phyloP scores from a whole-genome alignment of 345 rosid genomes.

The Laguncularia racemosa region DNA sequence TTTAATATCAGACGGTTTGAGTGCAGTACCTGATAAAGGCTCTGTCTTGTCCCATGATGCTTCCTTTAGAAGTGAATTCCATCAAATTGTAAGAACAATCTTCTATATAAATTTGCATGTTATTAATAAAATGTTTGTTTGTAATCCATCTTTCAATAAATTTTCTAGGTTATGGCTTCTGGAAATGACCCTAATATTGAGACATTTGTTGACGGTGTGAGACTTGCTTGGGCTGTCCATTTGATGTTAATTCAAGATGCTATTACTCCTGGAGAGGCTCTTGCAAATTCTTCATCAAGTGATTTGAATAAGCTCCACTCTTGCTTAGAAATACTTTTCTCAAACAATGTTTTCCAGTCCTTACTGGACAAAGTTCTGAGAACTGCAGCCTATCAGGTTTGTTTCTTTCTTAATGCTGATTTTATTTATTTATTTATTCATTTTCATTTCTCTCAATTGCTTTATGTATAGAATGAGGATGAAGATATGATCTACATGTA shows the following conservation, averaged over 20 bases:
- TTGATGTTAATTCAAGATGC: constrained; percentile 72
- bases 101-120: neutral
- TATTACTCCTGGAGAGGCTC: constrained; percentile 43
- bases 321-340: constrained; percentile 70
- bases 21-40: constrained; percentile 70
- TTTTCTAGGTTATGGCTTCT: constrained; percentile 60
- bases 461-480: constrained; percentile 62
- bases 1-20: constrained; percentile 84
- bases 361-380: constrained; percentile 71
- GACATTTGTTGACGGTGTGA: constrained; percentile 68
- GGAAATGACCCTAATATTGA: constrained; percentile 52
- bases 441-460: constrained; percentile 7
- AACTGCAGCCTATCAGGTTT: constrained; percentile 86
- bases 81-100: constrained; percentile 66
- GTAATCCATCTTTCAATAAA: constrained; percentile 18
- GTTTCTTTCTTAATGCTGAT: constrained; percentile 2
- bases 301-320: constrained; percentile 57
- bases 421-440: neutral
- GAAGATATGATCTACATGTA: constrained; percentile 91
- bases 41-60: constrained; percentile 72
- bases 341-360: constrained; percentile 74
- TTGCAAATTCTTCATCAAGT: constrained; percentile 43
- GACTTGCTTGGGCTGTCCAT: constrained; percentile 92
- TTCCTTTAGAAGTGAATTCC: constrained; percentile 75
- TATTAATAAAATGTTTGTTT: constrained; percentile 11